These are phyloP conservation scores for Aspergillus thermomutatus DNA, from an alignment of 2,329 filamentous ascomycete genomes.

Conservation along the genomic window DNA sequence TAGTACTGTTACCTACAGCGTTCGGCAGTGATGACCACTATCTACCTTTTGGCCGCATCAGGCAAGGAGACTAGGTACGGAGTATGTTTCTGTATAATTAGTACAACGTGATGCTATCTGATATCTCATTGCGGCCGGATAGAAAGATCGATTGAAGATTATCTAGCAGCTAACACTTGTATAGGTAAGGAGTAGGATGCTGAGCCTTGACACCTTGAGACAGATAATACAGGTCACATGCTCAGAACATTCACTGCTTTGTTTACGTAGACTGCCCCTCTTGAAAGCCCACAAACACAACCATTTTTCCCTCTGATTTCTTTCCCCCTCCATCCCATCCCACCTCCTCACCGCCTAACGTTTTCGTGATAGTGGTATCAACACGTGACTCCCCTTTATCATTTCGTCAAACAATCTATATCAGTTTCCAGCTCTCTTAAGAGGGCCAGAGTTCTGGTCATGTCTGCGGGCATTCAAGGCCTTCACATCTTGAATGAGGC, in stretches of 20 bases:
- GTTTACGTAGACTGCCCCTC: background rate
- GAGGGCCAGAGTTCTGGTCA: conserved; percentile 20
- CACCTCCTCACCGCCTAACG: conserved; percentile 14
- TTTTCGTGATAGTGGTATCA: conserved; percentile 20
- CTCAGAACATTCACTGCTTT: background rate
- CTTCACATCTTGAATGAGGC: conserved; percentile 28
- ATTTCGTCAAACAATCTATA: conserved; percentile 14
- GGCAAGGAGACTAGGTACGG: background rate
- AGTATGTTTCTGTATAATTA: background rate
- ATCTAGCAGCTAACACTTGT: background rate
- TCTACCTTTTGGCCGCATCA: no score
- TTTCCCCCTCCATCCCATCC: conserved; percentile 12
- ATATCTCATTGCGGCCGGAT: background rate
- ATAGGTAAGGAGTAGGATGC: background rate
- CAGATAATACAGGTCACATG: background rate
- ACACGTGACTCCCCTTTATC: conserved; percentile 21
- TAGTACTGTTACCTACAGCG: no score
- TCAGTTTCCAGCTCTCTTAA: conserved; percentile 6
- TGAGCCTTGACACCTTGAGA: background rate
- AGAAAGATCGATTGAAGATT: background rate
- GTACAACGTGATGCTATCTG: background rate
- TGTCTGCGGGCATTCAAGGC: conserved; percentile 22
- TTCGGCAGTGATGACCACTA: no score
- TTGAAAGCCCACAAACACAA: background rate
- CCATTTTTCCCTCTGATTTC: background rate